Conservation (phyloP, 2,329 filamentous ascomycete species). For the Beauveria pseudobassiana region DNA sequence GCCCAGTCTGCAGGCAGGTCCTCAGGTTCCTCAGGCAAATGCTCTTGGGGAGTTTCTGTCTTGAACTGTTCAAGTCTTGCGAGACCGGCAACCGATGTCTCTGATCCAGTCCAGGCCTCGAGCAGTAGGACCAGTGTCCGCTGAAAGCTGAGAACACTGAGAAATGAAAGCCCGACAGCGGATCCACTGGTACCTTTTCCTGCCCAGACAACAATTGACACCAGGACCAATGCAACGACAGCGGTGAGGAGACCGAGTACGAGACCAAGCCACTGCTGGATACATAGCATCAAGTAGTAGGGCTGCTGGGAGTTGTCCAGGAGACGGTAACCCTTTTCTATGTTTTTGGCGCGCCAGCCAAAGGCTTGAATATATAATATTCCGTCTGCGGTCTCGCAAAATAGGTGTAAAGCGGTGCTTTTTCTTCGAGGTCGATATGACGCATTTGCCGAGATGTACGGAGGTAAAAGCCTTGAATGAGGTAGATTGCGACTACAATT, state of each 20-base stretch:
- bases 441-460: slow-evolving; percentile 1
- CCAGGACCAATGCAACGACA: neutral
- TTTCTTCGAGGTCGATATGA: neutral
- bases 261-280: neutral
- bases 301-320: neutral
- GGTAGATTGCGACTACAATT: neutral
- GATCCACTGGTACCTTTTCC: neutral
- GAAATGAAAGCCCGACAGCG: neutral
- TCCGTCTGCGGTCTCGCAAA: neutral
- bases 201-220: neutral
- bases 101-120: neutral
- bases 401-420: neutral
- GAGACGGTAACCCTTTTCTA: neutral
- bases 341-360: neutral
- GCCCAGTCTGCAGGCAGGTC: neutral
- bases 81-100: neutral
- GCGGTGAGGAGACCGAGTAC: neutral
- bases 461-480: neutral
- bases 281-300: neutral
- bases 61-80: neutral
- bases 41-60: neutral
- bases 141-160: neutral
- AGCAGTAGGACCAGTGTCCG: neutral
- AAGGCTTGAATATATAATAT: neutral
- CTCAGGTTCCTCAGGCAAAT: neutral